Conservation (phyloP, 495 filamentous ascomycete genomes). For the Penicillium pulvis region DNA sequence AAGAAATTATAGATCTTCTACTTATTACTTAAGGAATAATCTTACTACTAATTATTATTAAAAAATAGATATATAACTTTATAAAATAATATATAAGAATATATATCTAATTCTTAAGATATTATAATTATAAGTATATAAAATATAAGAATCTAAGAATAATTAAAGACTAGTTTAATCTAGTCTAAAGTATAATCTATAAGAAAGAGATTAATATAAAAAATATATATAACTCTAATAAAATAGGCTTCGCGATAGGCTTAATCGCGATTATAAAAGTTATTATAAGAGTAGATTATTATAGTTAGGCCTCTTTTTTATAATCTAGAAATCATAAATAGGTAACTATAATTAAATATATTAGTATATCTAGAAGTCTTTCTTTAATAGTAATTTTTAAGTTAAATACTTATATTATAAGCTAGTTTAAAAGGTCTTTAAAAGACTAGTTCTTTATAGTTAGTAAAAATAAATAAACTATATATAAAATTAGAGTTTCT, state of each 20-base stretch:
- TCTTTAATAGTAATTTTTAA: background rate
- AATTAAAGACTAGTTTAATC: too few species aligned
- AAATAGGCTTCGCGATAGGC: background rate
- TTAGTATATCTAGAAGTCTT: too few species aligned
- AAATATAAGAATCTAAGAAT: background rate
- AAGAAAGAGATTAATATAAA: background rate
- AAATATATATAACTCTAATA: background rate
- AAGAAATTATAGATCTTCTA: background rate
- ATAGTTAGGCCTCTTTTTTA: too few species aligned
- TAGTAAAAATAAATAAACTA: too few species aligned
- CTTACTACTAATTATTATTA: slow-evolving; percentile 1
- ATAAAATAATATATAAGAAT: background rate
- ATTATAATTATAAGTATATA: background rate
- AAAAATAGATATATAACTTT: background rate
- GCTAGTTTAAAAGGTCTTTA: too few species aligned
- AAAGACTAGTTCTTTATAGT: too few species aligned
- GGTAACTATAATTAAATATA: background rate
- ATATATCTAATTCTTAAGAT: background rate
- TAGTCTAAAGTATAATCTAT: too few species aligned
- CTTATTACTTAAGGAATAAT: background rate
- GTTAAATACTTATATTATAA: too few species aligned
- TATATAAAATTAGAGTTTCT: background rate
- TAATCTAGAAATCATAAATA: too few species aligned
- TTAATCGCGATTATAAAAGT: background rate
- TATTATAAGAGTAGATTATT: background rate